Conservation (phyloP, 2,329 filamentous ascomycete species). For the Metarhizium album region DNA sequence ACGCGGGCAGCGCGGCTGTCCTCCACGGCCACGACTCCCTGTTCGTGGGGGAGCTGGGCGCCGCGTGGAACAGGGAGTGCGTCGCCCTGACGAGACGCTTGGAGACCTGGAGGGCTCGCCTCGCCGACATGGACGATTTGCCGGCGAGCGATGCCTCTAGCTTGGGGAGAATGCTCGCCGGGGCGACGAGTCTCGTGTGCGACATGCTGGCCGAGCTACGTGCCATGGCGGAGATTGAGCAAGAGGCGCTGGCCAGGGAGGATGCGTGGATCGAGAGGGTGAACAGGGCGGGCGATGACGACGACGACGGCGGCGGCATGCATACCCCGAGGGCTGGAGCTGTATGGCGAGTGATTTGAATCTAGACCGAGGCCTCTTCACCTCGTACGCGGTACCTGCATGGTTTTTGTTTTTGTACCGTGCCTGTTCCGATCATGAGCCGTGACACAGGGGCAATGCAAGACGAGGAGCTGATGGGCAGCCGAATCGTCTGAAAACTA, state of each 20-base stretch:
- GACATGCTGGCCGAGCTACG: conserved; percentile 53
- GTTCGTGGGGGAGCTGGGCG: conserved; percentile 46
- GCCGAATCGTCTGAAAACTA: background rate
- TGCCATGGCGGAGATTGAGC: conserved; percentile 52
- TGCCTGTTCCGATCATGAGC: background rate
- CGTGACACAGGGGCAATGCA: background rate
- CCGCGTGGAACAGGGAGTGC: conserved; percentile 48
- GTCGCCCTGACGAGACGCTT: conserved; percentile 40
- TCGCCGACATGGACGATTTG: conserved; percentile 29
- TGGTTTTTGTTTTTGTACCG: background rate
- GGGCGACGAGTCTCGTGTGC: conserved; percentile 36
- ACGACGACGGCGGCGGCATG: too few relatives aligned
- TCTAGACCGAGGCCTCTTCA: background rate
- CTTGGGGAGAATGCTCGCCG: conserved; percentile 36
- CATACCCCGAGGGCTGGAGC: conserved; percentile 31
- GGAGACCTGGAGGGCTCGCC: conserved; percentile 39
- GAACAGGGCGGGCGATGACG: conserved; percentile 33
- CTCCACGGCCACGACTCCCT: conserved; percentile 25
- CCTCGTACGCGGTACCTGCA: background rate
- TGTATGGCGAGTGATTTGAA: conserved; percentile 33
- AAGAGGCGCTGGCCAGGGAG: conserved; percentile 44
- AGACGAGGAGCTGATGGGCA: background rate
- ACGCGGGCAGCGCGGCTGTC: conserved; percentile 22
- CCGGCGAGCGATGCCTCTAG: conserved; percentile 18
- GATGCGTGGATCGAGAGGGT: conserved; percentile 46